phyloP scores from a whole-genome alignment of 108 stramenopile species.

The Cyclotella distinguenda region DNA sequence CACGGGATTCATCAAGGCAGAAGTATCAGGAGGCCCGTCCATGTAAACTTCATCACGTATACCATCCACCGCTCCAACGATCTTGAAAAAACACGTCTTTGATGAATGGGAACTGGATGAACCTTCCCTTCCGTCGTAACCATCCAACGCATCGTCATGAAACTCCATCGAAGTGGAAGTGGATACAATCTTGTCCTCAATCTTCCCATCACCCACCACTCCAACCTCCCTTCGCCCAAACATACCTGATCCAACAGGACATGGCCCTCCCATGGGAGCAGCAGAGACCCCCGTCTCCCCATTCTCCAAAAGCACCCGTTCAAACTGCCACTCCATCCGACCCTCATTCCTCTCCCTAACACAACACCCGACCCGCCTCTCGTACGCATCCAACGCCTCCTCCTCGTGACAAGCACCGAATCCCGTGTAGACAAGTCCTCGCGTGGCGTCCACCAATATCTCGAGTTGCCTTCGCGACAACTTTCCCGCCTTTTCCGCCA shows the following conservation, averaged over 20 bases:
- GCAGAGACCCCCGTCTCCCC: slow-evolving; percentile 30
- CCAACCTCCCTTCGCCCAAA: too few relatives aligned
- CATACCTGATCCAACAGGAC: too few relatives aligned
- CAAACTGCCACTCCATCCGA: slow-evolving; percentile 67
- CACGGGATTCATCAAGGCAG: too few relatives aligned
- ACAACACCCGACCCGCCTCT: slow-evolving; percentile 56
- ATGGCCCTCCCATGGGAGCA: slow-evolving; percentile 30
- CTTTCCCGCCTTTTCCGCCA: slow-evolving; percentile 42
- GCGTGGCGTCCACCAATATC: slow-evolving; percentile 47
- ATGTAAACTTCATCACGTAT: slow-evolving; percentile 52
- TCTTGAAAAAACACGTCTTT: slow-evolving; percentile 32
- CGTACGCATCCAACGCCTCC: slow-evolving; percentile 70
- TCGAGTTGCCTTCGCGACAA: slow-evolving; percentile 45
- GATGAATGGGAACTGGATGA: neutral
- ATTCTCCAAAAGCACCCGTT: slow-evolving; percentile 5
- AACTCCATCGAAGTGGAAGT: too few relatives aligned
- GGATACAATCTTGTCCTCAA: too few relatives aligned
- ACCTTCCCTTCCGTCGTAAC: neutral
- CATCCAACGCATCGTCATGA: too few relatives aligned
- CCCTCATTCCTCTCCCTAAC: slow-evolving; percentile 66
- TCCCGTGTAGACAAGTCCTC: slow-evolving; percentile 57
- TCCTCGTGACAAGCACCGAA: slow-evolving; percentile 73
- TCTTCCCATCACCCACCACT: too few relatives aligned
- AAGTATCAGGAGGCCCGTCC: slow-evolving; percentile 10
- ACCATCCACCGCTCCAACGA: slow-evolving; percentile 50